A percentile compares a stretch with the other conserved stretches of the same genome.
These are phyloP conservation scores for Phytopythium montanum DNA, from an alignment of 352 stramenopile genomes.

Conservation along the genomic window DNA sequence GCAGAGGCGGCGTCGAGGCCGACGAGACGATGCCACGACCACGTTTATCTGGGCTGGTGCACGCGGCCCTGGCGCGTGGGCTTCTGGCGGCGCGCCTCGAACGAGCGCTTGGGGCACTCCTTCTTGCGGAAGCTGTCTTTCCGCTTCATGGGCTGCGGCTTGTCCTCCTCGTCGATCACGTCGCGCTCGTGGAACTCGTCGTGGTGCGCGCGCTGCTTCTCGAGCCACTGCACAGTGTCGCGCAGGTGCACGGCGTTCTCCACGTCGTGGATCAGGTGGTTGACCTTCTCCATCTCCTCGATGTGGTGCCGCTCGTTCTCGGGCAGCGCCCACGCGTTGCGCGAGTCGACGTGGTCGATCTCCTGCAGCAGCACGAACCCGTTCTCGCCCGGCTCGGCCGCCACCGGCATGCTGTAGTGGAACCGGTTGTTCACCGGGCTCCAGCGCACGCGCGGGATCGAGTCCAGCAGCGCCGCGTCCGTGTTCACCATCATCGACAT, in stretches of 20 bases:
- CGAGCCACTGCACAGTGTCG: constrained; percentile 51
- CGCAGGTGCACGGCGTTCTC: constrained; percentile 63
- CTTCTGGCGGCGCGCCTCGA: constrained; percentile 42
- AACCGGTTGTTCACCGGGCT: constrained; percentile 71
- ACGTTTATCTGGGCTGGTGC: constrained; percentile 58
- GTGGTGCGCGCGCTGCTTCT: constrained; percentile 53
- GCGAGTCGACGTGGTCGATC: constrained; percentile 53
- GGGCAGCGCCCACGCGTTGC: constrained; percentile 34
- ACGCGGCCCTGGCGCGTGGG: constrained; percentile 55
- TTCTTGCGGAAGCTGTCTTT: constrained; percentile 41
- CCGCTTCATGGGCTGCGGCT: constrained; percentile 36
- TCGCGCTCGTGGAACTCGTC: constrained; percentile 60
- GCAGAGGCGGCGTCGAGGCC: background rate
- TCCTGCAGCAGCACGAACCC: constrained; percentile 75
- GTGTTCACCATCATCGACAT: constrained; percentile 45
- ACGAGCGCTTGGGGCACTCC: constrained; percentile 35
- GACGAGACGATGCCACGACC: background rate
- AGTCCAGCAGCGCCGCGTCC: constrained; percentile 34
- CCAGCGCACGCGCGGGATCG: constrained; percentile 71
- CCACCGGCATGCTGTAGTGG: constrained; percentile 68
- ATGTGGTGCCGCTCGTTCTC: constrained; percentile 52
- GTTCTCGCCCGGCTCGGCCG: constrained; percentile 46
- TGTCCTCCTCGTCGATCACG: constrained; percentile 51
- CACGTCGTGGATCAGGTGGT: constrained; percentile 65
- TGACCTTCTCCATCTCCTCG: constrained; percentile 74